Evolutionary conservation across 441 rosid species (phyloP).

Genomic region (Mallotus repandus): DNA sequence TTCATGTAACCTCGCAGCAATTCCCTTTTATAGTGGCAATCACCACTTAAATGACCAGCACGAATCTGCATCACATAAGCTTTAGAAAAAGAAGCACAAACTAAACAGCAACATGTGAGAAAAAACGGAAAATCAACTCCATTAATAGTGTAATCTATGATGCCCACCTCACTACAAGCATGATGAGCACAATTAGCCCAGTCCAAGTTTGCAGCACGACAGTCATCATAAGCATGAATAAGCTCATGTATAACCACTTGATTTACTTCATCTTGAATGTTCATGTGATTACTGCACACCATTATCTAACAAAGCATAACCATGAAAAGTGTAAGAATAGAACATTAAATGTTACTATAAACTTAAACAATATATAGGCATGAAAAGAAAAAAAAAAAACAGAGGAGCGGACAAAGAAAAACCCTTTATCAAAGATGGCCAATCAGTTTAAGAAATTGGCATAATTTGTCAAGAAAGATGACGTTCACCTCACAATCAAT

Average conservation of each 20-base stretch:
- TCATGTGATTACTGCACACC: constrained; percentile 75
- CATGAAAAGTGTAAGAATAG: neutral
- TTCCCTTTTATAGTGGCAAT: constrained; percentile 92
- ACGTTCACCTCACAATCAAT: neutral
- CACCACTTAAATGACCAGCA: constrained; percentile 88
- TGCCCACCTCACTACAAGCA: constrained; percentile 85
- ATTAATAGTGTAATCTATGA: neutral
- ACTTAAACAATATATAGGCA: no score
- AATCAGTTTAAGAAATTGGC: neutral
- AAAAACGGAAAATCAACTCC: neutral
- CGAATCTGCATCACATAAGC: constrained; percentile 57
- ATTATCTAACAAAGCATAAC: constrained; percentile 42
- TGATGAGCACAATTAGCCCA: constrained; percentile 95
- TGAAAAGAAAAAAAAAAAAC: no score
- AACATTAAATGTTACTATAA: no score
- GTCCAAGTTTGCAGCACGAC: constrained; percentile 83
- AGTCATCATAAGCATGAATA: constrained; percentile 86
- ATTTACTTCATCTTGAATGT: constrained; percentile 73
- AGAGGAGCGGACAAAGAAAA: no score
- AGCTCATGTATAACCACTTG: constrained; percentile 87
- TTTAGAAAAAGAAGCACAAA: neutral
- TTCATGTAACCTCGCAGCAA: constrained; percentile 69
- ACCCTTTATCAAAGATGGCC: no score
- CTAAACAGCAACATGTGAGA: neutral
- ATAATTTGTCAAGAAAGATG: neutral